phyloP scores from a whole-genome alignment of 2,329 filamentous ascomycete genomes.

The Penicillium sp. region DNA sequence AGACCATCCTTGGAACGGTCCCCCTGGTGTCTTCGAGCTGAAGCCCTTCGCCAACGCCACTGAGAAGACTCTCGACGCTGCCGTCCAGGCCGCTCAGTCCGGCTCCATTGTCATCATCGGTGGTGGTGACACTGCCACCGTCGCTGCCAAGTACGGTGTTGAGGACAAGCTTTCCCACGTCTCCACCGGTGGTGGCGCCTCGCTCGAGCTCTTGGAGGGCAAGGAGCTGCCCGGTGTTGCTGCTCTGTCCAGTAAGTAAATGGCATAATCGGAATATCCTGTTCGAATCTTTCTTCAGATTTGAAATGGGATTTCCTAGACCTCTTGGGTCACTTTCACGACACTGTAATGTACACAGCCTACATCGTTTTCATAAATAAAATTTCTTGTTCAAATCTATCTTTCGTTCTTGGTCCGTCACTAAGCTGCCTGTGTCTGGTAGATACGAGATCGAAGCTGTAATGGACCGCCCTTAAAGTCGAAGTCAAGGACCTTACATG shows the following conservation, averaged over 20 bases:
- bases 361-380: slow-evolving; percentile 18
- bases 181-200: slow-evolving; percentile 92
- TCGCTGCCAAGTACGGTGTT: slow-evolving; percentile 92
- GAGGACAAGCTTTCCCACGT: slow-evolving; percentile 98
- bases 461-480: neutral
- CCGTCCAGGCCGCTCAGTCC: slow-evolving; percentile 69
- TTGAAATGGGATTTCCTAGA: neutral
- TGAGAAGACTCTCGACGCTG: slow-evolving; percentile 85
- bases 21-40: slow-evolving; percentile 95
- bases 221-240: slow-evolving; percentile 93
- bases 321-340: slow-evolving; percentile 18
- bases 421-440: slow-evolving; percentile 21
- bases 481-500: neutral
- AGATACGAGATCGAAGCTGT: slow-evolving; percentile 32
- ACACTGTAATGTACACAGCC: slow-evolving; percentile 37
- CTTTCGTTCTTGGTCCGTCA: slow-evolving; percentile 8
- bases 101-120: slow-evolving; percentile 98
- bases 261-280: slow-evolving; percentile 2
- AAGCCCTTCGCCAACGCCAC: slow-evolving; percentile 90
- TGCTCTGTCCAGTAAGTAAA: slow-evolving; percentile 74
- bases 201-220: slow-evolving; percentile 92
- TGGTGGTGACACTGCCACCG: slow-evolving; percentile 95
- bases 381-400: slow-evolving; percentile 8
- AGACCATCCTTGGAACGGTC: slow-evolving; percentile 99
- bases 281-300: neutral